Base-by-base conservation (phyloP, 2,329 filamentous ascomycete genomes). In the Xylariaceae sp. region DNA sequence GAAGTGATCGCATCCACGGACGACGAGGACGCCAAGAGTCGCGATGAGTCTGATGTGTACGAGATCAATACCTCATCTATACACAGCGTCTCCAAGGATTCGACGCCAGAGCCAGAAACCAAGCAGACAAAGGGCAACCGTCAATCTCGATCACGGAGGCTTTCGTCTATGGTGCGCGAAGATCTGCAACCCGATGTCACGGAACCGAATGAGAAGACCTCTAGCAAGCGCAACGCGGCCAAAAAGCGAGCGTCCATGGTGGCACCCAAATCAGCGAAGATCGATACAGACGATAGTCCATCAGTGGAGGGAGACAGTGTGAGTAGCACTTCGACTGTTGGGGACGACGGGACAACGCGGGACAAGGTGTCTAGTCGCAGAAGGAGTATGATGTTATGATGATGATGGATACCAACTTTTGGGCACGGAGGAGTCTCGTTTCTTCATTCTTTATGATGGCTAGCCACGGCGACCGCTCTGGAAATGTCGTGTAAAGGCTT, bases 301-400 rank as follows among this genome's bases (percentile, higher is more conserved):
- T 54, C 51, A 5, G 17, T 61, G 5, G 63, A 68, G 18, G 71
- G 70, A 16, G 69, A 71, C 42, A 71, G 68, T 45, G 56, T 63
- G 33, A 55, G 51, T 44, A 63, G 61, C 50, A 47, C 56, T 7
- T 65, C 59, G 2, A 62, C 66, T 1, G 63, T 47, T 9, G 66
- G 65, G 18, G 57, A 54, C 10, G 62, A 64, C 22, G 66, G 56
- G 5, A 61, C 58, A 4, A 53, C 56, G 12, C 60, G 61, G 34
- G 70, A 72, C 47, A 64, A 66, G 31, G 48, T 62, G 50, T 71
- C 63, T 33, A 73, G 74, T 52, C 71, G 80, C 62, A 71, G 81
- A 58, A 73, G 79, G 60, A 83, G 79, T 64, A 83, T 82, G 78
- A 82, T 84, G 79, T 66, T 83, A 67, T 82, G 72, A 78, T 51